Conservation (phyloP, 2,329 filamentous ascomycete species). For the Magnaporthiopsis incrustans region DNA sequence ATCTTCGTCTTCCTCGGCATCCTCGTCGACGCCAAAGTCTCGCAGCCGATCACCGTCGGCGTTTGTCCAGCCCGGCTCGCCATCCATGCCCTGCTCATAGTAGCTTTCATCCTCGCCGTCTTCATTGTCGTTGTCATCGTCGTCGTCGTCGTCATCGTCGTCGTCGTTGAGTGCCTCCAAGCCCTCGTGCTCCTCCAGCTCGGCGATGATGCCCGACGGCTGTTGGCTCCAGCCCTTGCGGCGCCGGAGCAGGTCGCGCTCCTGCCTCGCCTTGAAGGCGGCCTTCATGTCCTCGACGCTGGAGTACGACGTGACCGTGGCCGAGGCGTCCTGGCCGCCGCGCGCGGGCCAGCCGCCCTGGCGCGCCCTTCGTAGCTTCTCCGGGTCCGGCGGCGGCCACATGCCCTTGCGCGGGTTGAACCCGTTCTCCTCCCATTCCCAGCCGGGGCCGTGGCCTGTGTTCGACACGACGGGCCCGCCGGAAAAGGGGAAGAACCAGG, state of each 20-base stretch:
- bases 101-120: slow-evolving; percentile 14
- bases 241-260: slow-evolving; percentile 33
- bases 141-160: slow-evolving; percentile 11
- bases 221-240: slow-evolving; percentile 9
- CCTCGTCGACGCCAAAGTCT: slow-evolving; percentile 76
- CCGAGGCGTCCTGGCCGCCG: slow-evolving; percentile 12
- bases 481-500: slow-evolving; percentile 64
- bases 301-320: slow-evolving; percentile 17
- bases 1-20: slow-evolving; percentile 54
- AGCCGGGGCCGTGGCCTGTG: slow-evolving; percentile 33
- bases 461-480: slow-evolving; percentile 35
- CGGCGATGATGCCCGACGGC: slow-evolving; percentile 33
- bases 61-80: slow-evolving; percentile 61
- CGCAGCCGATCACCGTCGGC: slow-evolving; percentile 64
- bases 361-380: slow-evolving; percentile 42
- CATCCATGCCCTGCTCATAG: slow-evolving; percentile 28
- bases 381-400: slow-evolving; percentile 58
- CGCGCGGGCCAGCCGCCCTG: slow-evolving; percentile 31
- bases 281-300: slow-evolving; percentile 37
- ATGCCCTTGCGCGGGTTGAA: slow-evolving; percentile 57
- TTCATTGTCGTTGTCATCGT: slow-evolving; percentile 7
- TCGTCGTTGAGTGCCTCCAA: slow-evolving; percentile 49
- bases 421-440: slow-evolving; percentile 67
- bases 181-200: slow-evolving; percentile 44
- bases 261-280: slow-evolving; percentile 42